Conservation (phyloP, 352 stramenopile genomes). For the Globisporangium canariense region DNA sequence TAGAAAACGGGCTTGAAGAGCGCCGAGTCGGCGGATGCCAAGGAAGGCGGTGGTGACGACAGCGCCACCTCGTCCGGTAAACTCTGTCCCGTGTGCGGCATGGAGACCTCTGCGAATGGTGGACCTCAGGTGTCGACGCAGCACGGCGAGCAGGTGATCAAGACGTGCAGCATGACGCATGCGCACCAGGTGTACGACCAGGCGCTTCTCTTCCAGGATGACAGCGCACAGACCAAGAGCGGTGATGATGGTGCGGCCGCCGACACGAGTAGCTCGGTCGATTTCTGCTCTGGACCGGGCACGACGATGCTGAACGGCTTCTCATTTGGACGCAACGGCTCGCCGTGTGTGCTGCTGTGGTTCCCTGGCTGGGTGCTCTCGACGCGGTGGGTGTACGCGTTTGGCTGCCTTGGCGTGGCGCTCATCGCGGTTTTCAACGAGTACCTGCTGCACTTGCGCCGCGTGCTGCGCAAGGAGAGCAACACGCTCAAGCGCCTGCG, state of each 20-base stretch:
- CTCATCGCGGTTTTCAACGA: slow-evolving; percentile 69
- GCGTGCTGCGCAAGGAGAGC: slow-evolving; percentile 63
- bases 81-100: slow-evolving; percentile 67
- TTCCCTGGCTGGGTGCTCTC: slow-evolving; percentile 71
- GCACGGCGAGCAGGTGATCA: slow-evolving; percentile 56
- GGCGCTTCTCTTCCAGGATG: slow-evolving; percentile 40
- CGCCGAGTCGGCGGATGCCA: slow-evolving; percentile 26
- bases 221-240: background rate
- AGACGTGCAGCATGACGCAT: slow-evolving; percentile 70
- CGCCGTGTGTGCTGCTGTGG: slow-evolving; percentile 64
- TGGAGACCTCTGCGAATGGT: slow-evolving; percentile 46
- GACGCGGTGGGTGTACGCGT: slow-evolving; percentile 45
- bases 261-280: background rate
- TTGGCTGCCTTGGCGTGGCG: slow-evolving; percentile 50
- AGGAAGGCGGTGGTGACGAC: slow-evolving; percentile 3
- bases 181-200: slow-evolving; percentile 58
- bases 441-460: slow-evolving; percentile 65
- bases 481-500: slow-evolving; percentile 35
- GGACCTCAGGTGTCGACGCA: slow-evolving; percentile 51
- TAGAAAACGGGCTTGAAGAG: slow-evolving; percentile 41
- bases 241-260: background rate
- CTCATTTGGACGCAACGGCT: slow-evolving; percentile 31
- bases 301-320: slow-evolving; percentile 81
- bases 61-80: slow-evolving; percentile 17
- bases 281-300: slow-evolving; percentile 55